Conservation (phyloP, 257 asterid genomes). For the Jasminum sambac region DNA sequence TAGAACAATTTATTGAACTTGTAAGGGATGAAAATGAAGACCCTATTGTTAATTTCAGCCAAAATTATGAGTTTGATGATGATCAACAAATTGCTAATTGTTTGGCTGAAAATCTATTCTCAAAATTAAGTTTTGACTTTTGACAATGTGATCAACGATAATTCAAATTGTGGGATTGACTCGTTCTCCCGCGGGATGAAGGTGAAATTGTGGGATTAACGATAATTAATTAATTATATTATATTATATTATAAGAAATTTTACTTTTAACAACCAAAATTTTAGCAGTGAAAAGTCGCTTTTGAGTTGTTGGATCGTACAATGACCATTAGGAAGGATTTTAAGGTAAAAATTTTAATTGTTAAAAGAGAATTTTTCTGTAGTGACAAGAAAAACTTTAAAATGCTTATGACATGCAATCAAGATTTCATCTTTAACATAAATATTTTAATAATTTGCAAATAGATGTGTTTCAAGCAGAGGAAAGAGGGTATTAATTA, state of each 20-base stretch:
- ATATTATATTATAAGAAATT: no score
- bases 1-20: conserved; percentile 48
- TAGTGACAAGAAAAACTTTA: neutral
- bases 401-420: neutral
- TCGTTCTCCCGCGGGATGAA: no score
- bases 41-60: conserved; percentile 28
- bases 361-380: no score
- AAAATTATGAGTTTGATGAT: conserved; percentile 23
- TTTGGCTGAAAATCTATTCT: conserved; percentile 12
- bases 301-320: no score
- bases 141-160: conserved; percentile 8
- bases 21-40: conserved; percentile 38
- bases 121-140: no score
- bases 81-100: conserved; percentile 25
- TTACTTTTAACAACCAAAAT: no score
- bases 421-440: neutral
- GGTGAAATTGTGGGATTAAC: no score
- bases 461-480: conserved; percentile 66
- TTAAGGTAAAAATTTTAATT: no score
- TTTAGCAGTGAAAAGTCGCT: no score
- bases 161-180: conserved; percentile 3
- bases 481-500: conserved; percentile 59
- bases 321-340: no score
- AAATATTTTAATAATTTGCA: conserved; percentile 19
- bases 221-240: neutral